Evolutionary conservation across 2,329 filamentous ascomycete species (phyloP).

Genomic region (Xylariaceae sp.): DNA sequence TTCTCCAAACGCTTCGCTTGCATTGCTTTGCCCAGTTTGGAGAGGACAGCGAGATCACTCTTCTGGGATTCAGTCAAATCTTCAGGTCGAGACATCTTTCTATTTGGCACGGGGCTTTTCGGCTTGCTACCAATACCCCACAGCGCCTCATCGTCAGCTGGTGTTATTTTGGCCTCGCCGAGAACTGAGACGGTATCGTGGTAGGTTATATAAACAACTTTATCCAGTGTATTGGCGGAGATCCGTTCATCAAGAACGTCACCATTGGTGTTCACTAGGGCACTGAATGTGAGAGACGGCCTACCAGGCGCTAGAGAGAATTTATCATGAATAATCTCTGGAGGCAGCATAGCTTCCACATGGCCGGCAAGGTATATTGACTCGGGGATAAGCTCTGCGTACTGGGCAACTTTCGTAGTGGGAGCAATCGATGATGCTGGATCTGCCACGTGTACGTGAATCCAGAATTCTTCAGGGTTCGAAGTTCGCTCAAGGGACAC

Average conservation of each 20-base stretch:
- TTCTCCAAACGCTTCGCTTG: constrained; percentile 39
- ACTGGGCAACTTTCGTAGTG: constrained; percentile 51
- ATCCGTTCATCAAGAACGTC: constrained; percentile 50
- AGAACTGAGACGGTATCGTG: constrained; percentile 43
- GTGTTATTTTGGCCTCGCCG: constrained; percentile 31
- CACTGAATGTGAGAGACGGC: constrained; percentile 58
- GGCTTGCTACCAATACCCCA: constrained; percentile 32
- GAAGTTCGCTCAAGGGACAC: constrained; percentile 61
- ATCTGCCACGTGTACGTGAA: constrained; percentile 74
- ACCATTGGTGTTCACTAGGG: constrained; percentile 48
- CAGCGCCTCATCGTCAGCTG: constrained; percentile 18
- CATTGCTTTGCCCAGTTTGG: constrained; percentile 43
- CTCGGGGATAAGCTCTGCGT: constrained; percentile 55
- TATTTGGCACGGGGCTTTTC: constrained; percentile 27
- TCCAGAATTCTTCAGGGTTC: constrained; percentile 56
- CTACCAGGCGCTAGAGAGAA: constrained; percentile 50
- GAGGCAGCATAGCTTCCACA: constrained; percentile 52
- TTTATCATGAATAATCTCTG: constrained; percentile 40
- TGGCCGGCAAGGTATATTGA: constrained; percentile 57
- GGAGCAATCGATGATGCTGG: constrained; percentile 64
- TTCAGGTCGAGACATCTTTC: constrained; percentile 39
- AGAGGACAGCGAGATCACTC: constrained; percentile 43
- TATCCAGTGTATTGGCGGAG: constrained; percentile 46
- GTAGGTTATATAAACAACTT: constrained; percentile 54
- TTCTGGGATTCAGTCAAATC: constrained; percentile 40